phyloP scores from a whole-genome alignment of 2,329 filamentous ascomycete species.

The Colletotrichum scovillei region DNA sequence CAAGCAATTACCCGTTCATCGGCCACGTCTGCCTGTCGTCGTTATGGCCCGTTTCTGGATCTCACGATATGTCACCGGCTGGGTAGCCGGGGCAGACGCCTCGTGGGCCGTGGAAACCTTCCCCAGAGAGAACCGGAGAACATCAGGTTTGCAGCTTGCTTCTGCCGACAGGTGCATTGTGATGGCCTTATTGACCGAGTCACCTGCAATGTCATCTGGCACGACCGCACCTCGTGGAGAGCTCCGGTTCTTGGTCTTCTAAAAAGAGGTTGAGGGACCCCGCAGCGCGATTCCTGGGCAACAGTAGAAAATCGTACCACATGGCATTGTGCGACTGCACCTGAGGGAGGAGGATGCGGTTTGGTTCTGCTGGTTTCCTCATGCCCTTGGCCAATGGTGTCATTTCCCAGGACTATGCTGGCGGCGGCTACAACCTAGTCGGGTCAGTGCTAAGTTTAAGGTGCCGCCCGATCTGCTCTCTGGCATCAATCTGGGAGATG shows the following conservation, averaged over 20 bases:
- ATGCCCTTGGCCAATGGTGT: conserved; percentile 2
- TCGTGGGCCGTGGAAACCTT: background rate
- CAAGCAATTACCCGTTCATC: background rate
- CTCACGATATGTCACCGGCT: conserved; percentile 22
- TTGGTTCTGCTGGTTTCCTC: background rate
- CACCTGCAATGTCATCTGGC: background rate
- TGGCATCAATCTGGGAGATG: conserved; percentile 1
- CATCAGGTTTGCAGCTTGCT: background rate
- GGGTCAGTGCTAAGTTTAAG: background rate
- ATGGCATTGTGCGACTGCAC: conserved; percentile 18
- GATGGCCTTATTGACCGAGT: conserved; percentile 14
- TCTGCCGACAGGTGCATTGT: conserved; percentile 6
- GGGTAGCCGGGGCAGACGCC: background rate
- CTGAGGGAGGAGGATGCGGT: background rate
- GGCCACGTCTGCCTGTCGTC: background rate
- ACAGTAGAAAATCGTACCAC: conserved; percentile 22
- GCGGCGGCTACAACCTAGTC: background rate
- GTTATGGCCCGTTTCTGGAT: background rate
- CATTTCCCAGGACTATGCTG: conserved; percentile 3
- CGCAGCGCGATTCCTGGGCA: background rate
- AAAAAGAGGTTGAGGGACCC: background rate
- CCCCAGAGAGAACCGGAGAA: background rate
- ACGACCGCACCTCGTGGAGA: background rate
- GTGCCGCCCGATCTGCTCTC: background rate
- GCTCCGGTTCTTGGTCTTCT: background rate